Evolutionary conservation across 106 monocot genomes (phyloP).

Genomic region (Allium cepa): DNA sequence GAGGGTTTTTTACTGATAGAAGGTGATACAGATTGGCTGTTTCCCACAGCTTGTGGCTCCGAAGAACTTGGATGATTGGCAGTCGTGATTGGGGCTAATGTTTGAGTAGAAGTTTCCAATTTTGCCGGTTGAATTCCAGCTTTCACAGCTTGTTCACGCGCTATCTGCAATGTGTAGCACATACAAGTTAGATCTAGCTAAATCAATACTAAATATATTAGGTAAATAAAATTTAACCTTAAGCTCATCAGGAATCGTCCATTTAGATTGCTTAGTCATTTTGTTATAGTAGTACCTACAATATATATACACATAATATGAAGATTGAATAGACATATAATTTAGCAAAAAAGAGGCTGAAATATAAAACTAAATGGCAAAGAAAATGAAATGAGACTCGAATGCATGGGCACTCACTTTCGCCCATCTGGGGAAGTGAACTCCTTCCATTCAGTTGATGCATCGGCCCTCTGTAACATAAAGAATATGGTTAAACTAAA

Average conservation of each 20-base stretch:
- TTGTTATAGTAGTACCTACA: slow-evolving; percentile 94
- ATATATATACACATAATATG: neutral
- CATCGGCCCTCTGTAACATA: slow-evolving; percentile 69
- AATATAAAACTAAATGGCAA: no score
- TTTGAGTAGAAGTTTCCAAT: slow-evolving; percentile 16
- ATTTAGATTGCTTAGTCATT: slow-evolving; percentile 78
- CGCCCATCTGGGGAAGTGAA: slow-evolving; percentile 65
- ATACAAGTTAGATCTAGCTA: neutral
- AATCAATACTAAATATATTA: no score
- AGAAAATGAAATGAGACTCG: no score
- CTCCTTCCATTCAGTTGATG: slow-evolving; percentile 93
- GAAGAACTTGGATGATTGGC: slow-evolving; percentile 3
- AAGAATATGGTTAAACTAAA: neutral
- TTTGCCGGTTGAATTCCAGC: slow-evolving; percentile 18
- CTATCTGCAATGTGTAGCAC: slow-evolving; percentile 37
- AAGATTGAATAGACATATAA: neutral
- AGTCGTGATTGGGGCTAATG: slow-evolving; percentile 7
- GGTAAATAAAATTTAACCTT: slow-evolving; percentile 35
- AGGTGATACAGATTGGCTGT: slow-evolving; percentile 31
- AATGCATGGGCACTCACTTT: slow-evolving; percentile 36
- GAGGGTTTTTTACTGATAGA: slow-evolving; percentile 16
- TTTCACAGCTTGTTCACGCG: slow-evolving; percentile 78
- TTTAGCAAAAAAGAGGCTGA: neutral
- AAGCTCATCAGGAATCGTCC: slow-evolving; percentile 89
- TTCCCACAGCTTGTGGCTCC: slow-evolving; percentile 7